phyloP scores from a whole-genome alignment of 495 filamentous ascomycete genomes.

The Halenospora varia region DNA sequence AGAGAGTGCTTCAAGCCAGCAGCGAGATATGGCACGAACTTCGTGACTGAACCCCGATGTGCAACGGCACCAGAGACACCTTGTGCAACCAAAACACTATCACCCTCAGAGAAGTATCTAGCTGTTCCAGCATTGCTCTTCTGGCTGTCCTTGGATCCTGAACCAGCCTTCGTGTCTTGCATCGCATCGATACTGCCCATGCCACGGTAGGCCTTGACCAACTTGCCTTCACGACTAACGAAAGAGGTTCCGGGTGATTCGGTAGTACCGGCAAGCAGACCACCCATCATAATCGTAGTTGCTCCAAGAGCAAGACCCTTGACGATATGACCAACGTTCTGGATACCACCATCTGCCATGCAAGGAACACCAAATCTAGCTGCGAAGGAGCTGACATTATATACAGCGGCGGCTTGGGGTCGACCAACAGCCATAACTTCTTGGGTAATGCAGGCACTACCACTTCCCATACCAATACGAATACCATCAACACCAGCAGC shows the following conservation, averaged over 20 bases:
- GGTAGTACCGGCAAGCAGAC: slow-evolving; percentile 92
- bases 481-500: slow-evolving; percentile 94
- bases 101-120: slow-evolving; percentile 97
- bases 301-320: slow-evolving; percentile 95
- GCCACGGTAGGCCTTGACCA: slow-evolving; percentile 97
- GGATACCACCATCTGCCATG: slow-evolving; percentile 96
- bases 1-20: slow-evolving; percentile 95
- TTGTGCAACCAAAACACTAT: slow-evolving; percentile 90
- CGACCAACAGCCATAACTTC: slow-evolving; percentile 99
- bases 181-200: slow-evolving; percentile 99
- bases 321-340: slow-evolving; percentile 98
- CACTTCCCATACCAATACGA: slow-evolving; percentile 98
- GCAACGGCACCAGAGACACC: slow-evolving; percentile 76
- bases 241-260: slow-evolving; percentile 97
- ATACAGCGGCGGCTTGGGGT: slow-evolving; percentile 89
- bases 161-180: slow-evolving; percentile 95
- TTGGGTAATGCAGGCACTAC: slow-evolving; percentile 97
- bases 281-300: slow-evolving; percentile 98
- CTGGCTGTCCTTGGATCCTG: slow-evolving; percentile 69
- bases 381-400: slow-evolving; percentile 82
- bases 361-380: slow-evolving; percentile 93
- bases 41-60: slow-evolving; percentile 71
- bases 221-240: slow-evolving; percentile 88
- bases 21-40: slow-evolving; percentile 92
- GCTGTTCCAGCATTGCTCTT: slow-evolving; percentile 94